Evolutionary conservation across 495 filamentous ascomycete species (phyloP), one percentile per base, ranked within the genome.

Genomic region (Neurospora pannonica): DNA sequence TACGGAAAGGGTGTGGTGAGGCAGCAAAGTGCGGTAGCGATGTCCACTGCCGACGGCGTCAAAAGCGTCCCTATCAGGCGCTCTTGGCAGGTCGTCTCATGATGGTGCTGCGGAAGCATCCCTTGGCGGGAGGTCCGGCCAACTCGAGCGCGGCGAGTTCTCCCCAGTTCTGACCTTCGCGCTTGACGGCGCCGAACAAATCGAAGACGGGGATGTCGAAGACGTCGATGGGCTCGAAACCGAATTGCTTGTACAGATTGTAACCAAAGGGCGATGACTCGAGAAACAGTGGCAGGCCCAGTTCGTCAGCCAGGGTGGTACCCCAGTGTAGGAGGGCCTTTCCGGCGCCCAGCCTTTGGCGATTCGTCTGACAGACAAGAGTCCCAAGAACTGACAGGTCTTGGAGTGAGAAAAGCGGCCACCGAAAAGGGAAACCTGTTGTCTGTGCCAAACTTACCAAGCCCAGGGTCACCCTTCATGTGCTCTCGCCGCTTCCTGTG

Each of bases 251-350:
- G 69, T 82, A 82, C 1, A 81, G 46, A n/a, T 31, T 28, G 42
- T 82, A 81, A 15, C 79, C 79, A 4, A 43, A 38, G 7, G 79
- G 79, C 7, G 79, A 81, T 24, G 78, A 71, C 70, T 79, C 77
- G 13, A 81, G 74, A n/a, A 46, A 71, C 37, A 38, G 72, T 7
- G 77, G 75, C n/a, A 81, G 34, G 5, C 75, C 75, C 5, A 81
- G 74, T 38, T 72, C 67, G 71, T 82, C 80, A 34, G 80, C 80
- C 15, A 81, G 46, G 17, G 78, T 72, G 39, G 39, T 42, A 2
- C 81, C 79, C 74, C 70, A 76, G n/a, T 74, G 70, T 34, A 82
- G 1, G 8, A 82, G 75, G 0, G 78, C 81, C 10, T 75, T 76
- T 1, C 79, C 81, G 28, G 78, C 79, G 11, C 80, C 81, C 31